Evolutionary conservation across 441 rosid species (phyloP).

Genomic region (Melastoma candidum): DNA sequence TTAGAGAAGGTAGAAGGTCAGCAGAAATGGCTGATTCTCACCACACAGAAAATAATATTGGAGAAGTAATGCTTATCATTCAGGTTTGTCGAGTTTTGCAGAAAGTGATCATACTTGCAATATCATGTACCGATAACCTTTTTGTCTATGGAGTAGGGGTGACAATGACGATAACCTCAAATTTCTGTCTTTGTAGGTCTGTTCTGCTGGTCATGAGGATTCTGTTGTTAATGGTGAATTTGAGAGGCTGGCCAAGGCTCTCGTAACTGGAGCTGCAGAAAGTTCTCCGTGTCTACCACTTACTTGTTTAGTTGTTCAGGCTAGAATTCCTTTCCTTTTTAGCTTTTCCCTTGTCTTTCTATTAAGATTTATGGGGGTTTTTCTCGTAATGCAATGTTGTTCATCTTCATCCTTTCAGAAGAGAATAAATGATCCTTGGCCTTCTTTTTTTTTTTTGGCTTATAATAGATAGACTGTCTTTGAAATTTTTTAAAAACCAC

Average conservation of each 20-base stretch:
- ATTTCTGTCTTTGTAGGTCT: constrained; percentile 36
- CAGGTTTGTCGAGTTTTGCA: constrained; percentile 46
- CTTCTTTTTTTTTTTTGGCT: no score
- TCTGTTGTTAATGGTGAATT: constrained; percentile 45
- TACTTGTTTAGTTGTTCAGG: constrained; percentile 87
- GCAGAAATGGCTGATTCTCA: constrained; percentile 31
- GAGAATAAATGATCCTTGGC: no score
- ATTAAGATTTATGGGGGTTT: background rate
- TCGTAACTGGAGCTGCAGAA: constrained; percentile 55
- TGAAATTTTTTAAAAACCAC: no score
- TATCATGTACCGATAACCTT: constrained; percentile 10
- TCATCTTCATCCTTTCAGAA: no score
- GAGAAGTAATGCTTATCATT: constrained; percentile 89
- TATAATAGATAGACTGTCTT: no score
- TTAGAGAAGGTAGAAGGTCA: constrained; percentile 80
- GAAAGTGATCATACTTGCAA: constrained; percentile 2
- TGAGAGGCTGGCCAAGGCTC: constrained; percentile 57
- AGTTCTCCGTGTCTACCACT: constrained; percentile 65
- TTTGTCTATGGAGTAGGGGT: constrained; percentile 6
- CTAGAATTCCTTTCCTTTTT: constrained; percentile 15
- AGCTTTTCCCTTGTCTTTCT: background rate
- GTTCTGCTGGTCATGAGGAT: constrained; percentile 38
- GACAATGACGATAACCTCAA: no score
- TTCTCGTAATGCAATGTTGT: no score
- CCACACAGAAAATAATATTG: constrained; percentile 32